Evolutionary conservation across 2,329 filamentous ascomycete genomes (phyloP).

Genomic region (Aspergillus carbonarius): DNA sequence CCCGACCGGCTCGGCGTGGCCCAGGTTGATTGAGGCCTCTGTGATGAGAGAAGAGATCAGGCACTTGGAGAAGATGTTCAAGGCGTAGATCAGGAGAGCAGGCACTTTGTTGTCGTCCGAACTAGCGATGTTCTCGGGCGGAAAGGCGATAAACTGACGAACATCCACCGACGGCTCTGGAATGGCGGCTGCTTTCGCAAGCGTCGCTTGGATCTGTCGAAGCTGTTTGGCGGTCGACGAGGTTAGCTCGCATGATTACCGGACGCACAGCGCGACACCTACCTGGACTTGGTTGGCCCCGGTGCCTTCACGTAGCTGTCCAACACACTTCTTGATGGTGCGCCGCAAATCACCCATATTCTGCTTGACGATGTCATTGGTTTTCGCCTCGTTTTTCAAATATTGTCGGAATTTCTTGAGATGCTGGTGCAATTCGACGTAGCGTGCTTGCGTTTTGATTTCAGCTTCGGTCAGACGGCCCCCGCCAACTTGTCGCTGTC

Average conservation of each 20-base stretch:
- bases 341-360: slow-evolving; percentile 70
- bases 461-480: slow-evolving; percentile 34
- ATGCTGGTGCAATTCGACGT: slow-evolving; percentile 62
- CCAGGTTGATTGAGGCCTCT: slow-evolving; percentile 64
- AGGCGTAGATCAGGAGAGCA: slow-evolving; percentile 68
- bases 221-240: slow-evolving; percentile 17
- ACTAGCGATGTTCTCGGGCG: slow-evolving; percentile 38
- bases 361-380: slow-evolving; percentile 59
- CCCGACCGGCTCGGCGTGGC: slow-evolving; percentile 75
- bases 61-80: slow-evolving; percentile 74
- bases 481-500: slow-evolving; percentile 30
- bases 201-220: slow-evolving; percentile 50
- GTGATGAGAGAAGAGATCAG: slow-evolving; percentile 69
- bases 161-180: slow-evolving; percentile 58
- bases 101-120: slow-evolving; percentile 56
- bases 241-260: slow-evolving; percentile 13
- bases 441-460: slow-evolving; percentile 48
- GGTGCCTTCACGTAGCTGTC: slow-evolving; percentile 65
- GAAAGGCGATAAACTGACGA: slow-evolving; percentile 53
- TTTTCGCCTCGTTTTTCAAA: slow-evolving; percentile 55
- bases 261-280: slow-evolving; percentile 23
- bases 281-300: slow-evolving; percentile 61
- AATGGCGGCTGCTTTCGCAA: slow-evolving; percentile 57
- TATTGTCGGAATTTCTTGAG: slow-evolving; percentile 62
- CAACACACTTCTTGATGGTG: slow-evolving; percentile 68